phyloP scores from a whole-genome alignment of 768 basidiomycete species.

The Tephrocybe rancida region DNA sequence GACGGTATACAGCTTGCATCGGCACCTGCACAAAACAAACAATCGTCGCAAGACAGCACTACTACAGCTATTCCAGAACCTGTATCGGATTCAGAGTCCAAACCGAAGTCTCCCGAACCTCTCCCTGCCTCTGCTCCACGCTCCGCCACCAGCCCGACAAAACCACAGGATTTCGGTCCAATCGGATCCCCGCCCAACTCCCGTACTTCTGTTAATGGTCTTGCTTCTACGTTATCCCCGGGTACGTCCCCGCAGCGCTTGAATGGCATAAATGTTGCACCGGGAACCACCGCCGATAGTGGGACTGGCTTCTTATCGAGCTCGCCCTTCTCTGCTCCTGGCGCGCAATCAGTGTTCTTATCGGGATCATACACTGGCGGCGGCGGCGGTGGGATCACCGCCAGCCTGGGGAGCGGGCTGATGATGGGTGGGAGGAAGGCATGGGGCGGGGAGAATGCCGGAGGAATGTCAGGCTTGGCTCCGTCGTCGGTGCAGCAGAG shows the following conservation, averaged over 20 bases:
- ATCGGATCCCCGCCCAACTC: constrained; percentile 76
- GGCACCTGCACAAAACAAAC: constrained; percentile 43
- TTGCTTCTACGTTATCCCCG: constrained; percentile 44
- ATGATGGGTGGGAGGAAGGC: constrained; percentile 46
- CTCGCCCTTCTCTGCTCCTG: constrained; percentile 81
- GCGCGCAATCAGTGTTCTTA: constrained; percentile 58
- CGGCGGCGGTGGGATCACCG: constrained; percentile 54
- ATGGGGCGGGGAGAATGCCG: constrained; percentile 32
- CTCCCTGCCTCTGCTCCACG: constrained; percentile 63
- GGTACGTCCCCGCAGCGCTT: constrained; percentile 54
- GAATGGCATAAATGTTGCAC: constrained; percentile 33
- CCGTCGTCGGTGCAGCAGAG: constrained; percentile 18
- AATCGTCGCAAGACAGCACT: constrained; percentile 20
- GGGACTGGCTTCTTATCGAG: constrained; percentile 45
- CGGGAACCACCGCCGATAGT: constrained; percentile 33
- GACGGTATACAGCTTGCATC: constrained; percentile 41
- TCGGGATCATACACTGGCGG: constrained; percentile 34
- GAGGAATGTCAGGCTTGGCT: constrained; percentile 1
- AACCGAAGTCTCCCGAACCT: constrained; percentile 45
- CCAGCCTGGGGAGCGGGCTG: constrained; percentile 60
- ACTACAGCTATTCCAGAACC: constrained; percentile 3
- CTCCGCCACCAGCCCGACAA: constrained; percentile 39
- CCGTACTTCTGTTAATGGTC: constrained; percentile 26
- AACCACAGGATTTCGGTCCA: constrained; percentile 67
- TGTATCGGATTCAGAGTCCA: constrained; percentile 15